These are phyloP conservation scores for Albatrellus ellisii DNA, from an alignment of 768 basidiomycete species.

Conservation along the genomic window DNA sequence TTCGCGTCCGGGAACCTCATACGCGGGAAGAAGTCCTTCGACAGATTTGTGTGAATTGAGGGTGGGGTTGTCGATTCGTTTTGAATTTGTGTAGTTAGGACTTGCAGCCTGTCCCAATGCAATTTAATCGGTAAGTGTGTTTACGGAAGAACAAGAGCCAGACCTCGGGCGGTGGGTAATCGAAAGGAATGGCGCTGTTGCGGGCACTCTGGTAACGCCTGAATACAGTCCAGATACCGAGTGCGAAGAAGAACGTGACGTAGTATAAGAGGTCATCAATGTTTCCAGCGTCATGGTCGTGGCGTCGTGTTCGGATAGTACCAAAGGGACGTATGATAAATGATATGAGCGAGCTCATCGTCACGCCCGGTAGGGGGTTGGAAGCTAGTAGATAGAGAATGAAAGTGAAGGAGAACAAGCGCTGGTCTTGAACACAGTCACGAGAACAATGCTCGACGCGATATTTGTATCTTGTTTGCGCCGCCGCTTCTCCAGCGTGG, in stretches of 20 bases:
- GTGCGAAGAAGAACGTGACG: slow-evolving; percentile 54
- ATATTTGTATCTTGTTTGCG: slow-evolving; percentile 12
- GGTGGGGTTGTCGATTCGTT: slow-evolving; percentile 41
- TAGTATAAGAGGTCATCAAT: slow-evolving; percentile 50
- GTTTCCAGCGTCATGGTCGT: slow-evolving; percentile 20
- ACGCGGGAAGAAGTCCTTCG: slow-evolving; percentile 37
- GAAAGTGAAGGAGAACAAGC: not conserved
- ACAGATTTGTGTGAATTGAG: slow-evolving; percentile 54
- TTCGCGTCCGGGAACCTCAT: slow-evolving; percentile 32
- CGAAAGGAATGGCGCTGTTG: slow-evolving; percentile 64
- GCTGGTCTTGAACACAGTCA: slow-evolving; percentile 7
- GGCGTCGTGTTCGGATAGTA: slow-evolving; percentile 33
- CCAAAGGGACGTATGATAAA: slow-evolving; percentile 37
- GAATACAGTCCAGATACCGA: slow-evolving; percentile 72
- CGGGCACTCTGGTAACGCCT: slow-evolving; percentile 60
- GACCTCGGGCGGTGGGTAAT: slow-evolving; percentile 45
- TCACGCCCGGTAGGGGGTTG: not conserved
- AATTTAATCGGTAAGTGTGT: slow-evolving; percentile 1
- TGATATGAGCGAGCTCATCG: slow-evolving; percentile 20
- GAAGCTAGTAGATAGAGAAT: slow-evolving; percentile 1
- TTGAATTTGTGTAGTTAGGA: slow-evolving; percentile 37
- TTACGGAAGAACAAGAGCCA: slow-evolving; percentile 13
- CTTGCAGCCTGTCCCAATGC: slow-evolving; percentile 14
- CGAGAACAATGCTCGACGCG: slow-evolving; percentile 10
- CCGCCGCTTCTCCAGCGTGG: no score